Percentiles rank a stretch among this genome's conserved stretches.
Conservation (phyloP, 257 asterid genomes). For the Gentiana macrophylla region DNA sequence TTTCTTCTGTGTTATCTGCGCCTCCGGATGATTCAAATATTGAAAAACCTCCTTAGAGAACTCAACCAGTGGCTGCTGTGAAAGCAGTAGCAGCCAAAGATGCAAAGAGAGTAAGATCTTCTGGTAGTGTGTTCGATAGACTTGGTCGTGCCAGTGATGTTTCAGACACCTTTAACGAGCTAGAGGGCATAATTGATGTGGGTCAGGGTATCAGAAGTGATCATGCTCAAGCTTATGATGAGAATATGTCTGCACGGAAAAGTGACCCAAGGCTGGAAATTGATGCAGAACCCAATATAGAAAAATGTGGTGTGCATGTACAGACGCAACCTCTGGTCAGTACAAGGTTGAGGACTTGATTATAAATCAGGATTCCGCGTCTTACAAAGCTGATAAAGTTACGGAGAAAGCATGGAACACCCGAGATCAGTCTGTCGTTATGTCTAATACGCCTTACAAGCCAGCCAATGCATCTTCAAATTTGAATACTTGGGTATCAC, state of each 20-base stretch:
- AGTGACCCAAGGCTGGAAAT: conserved; percentile 28
- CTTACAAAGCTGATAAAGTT: conserved; percentile 31
- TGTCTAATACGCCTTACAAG: conserved; percentile 23
- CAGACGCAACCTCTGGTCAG: conserved; percentile 27
- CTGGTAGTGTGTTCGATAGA: conserved; percentile 81
- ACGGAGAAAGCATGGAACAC: conserved; percentile 22
- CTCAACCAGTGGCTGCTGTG: conserved; percentile 28
- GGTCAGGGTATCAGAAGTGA: conserved; percentile 26
- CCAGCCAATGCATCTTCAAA: conserved; percentile 22
- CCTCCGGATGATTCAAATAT: conserved; percentile 32
- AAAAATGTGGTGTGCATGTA: conserved; percentile 26
- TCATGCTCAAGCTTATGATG: conserved; percentile 19
- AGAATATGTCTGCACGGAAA: conserved; percentile 25
- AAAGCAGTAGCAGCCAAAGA: conserved; percentile 54
- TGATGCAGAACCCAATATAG: conserved; percentile 38
- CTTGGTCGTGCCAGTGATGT: conserved; percentile 50
- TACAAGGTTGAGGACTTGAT: conserved; percentile 30
- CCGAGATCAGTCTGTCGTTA: conserved; percentile 18
- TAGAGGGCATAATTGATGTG: conserved; percentile 32
- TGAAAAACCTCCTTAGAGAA: conserved; percentile 50
- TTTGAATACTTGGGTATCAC: conserved; percentile 33
- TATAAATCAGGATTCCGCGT: conserved; percentile 14
- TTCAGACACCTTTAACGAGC: conserved; percentile 24
- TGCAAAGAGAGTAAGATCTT: conserved; percentile 44
- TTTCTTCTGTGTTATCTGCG: conserved; percentile 78